Evolutionary conservation across 257 asterid genomes (phyloP).

Genomic region (Plantago elongata): DNA sequence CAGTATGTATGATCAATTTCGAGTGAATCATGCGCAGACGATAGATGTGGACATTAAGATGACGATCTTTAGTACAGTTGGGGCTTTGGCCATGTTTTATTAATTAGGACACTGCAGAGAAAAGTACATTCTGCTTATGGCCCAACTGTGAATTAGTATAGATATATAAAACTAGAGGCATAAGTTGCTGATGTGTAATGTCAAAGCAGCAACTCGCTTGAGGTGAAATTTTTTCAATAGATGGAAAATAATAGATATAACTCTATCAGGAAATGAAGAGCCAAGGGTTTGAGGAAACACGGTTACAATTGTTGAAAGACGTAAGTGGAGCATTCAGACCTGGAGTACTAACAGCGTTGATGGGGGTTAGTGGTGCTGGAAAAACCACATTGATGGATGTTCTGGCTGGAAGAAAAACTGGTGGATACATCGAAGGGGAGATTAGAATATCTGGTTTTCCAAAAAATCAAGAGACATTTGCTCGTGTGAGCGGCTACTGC

Average conservation of each 20-base stretch:
- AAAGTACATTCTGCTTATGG: no score
- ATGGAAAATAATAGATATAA: background rate
- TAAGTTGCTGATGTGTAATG: no score
- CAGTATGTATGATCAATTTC: no score
- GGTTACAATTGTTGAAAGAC: conserved; percentile 48
- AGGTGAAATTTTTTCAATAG: background rate
- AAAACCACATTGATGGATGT: conserved; percentile 72
- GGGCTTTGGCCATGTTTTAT: no score
- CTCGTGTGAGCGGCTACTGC: conserved; percentile 66
- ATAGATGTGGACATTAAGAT: no score
- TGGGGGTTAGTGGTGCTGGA: conserved; percentile 78
- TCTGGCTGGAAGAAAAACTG: conserved; percentile 64
- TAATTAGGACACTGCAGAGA: no score
- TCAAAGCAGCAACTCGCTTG: no score
- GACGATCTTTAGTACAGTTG: no score
- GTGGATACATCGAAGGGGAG: conserved; percentile 60
- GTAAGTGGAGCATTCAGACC: conserved; percentile 69
- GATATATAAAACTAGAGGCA: no score
- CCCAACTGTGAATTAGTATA: no score
- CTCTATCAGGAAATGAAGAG: conserved; percentile 53
- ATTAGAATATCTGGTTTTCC: conserved; percentile 59
- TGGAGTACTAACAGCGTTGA: conserved; percentile 59
- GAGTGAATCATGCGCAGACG: no score
- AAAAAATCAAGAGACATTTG: conserved; percentile 60
- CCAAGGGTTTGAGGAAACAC: conserved; percentile 53